Conservation (phyloP, 208 protist genomes). For the Leptomonas pyrrhocoris region DNA sequence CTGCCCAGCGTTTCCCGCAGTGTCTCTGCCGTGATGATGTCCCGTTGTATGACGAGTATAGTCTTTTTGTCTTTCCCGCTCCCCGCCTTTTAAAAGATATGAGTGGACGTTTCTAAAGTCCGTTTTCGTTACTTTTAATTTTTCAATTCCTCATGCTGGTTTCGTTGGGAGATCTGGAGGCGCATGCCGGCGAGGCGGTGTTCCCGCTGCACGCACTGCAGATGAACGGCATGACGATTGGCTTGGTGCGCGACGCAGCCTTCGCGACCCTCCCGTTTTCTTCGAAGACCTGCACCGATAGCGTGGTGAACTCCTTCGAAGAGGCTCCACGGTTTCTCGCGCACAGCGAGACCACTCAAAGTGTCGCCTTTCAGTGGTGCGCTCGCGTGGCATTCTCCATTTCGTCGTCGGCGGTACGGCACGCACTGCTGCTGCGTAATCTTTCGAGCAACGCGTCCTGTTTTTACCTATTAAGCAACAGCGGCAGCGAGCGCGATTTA, state of each 20-base stretch:
- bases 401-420: slow-evolving; percentile 1
- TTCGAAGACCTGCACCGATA: slow-evolving; percentile 2
- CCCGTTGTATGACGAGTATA: no score
- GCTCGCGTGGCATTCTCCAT: slow-evolving; percentile 22
- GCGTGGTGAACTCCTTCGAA: slow-evolving; percentile 1
- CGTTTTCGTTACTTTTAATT: slow-evolving; percentile 12
- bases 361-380: slow-evolving; percentile 4
- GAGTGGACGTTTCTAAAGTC: no score
- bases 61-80: background rate
- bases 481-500: background rate
- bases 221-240: slow-evolving; percentile 5
- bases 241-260: slow-evolving; percentile 17
- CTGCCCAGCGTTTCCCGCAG: no score
- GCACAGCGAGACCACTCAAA: background rate
- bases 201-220: slow-evolving; percentile 16
- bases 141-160: background rate
- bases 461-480: slow-evolving; percentile 3
- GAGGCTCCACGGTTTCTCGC: background rate
- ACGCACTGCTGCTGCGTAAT: slow-evolving; percentile 21
- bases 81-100: background rate
- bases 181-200: background rate
- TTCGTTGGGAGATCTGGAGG: background rate
- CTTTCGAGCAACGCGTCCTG: background rate
- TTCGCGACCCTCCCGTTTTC: slow-evolving; percentile 15
- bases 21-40: no score